These are phyloP conservation scores for Termitomyces sp. DNA, from an alignment of 768 basidiomycete species.

Conservation along the genomic window DNA sequence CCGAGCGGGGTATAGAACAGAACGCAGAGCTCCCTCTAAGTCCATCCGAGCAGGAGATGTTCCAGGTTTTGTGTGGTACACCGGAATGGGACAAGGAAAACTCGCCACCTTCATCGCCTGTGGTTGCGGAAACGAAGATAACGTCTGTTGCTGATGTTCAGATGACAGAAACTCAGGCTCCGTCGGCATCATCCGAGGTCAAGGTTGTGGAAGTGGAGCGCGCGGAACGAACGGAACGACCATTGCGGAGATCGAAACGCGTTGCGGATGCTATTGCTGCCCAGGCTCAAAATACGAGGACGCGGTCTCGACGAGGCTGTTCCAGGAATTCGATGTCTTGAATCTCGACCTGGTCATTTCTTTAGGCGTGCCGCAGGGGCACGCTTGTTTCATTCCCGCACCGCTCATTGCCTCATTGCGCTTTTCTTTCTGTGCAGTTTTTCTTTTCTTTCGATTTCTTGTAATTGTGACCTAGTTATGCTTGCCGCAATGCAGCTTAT, in stretches of 20 bases:
- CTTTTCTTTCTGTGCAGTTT: conserved; percentile 5
- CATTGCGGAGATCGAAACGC: conserved; percentile 59
- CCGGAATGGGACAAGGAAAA: conserved; percentile 48
- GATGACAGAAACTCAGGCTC: neutral
- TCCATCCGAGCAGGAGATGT: conserved; percentile 67
- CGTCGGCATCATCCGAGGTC: neutral
- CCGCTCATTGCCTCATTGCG: conserved; percentile 3
- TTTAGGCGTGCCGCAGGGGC: conserved; percentile 5
- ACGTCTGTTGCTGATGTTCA: neutral
- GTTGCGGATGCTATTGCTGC: conserved; percentile 56
- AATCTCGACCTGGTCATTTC: conserved; percentile 7
- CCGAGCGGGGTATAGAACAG: conserved; percentile 4
- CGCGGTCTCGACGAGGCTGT: conserved; percentile 34
- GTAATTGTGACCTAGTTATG: conserved; percentile 3
- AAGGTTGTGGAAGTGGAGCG: neutral
- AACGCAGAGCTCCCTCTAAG: conserved; percentile 50
- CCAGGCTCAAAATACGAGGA: conserved; percentile 32
- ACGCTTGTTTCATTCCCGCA: neutral
- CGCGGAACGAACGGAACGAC: conserved; percentile 27
- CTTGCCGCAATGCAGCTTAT: conserved; percentile 7
- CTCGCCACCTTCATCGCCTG: conserved; percentile 10
- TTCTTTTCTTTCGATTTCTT: neutral
- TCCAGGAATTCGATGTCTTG: conserved; percentile 35
- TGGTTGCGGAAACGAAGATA: conserved; percentile 10
- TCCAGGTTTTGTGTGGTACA: conserved; percentile 54